Base-by-base conservation (phyloP, 108 stramenopile species). In the Schizochytrium sp. region DNA sequence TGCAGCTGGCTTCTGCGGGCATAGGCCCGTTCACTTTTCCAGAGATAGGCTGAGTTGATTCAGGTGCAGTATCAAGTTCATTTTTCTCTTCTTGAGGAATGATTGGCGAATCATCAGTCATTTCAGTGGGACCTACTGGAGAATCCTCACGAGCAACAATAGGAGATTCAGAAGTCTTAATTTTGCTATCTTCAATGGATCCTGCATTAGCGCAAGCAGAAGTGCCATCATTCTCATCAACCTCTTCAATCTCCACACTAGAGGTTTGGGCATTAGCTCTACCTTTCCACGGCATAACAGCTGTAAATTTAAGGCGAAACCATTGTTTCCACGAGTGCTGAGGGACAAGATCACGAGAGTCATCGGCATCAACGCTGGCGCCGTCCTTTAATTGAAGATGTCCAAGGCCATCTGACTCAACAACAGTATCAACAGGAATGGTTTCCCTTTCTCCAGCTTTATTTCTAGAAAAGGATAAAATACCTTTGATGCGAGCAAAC, bases 281-380 rank as follows among this genome's bases (percentile, higher is more conserved):
- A 8, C 42, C 64, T 69, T 15, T 69, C 64, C 64, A 69, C 8
- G 64, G 64, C 64, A 69, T 2, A 38, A 69, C 64, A 38, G 64
- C 64, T 69, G 64, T 69, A 69, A 69, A 69, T 38, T 69, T 69
- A 3, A 69, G 42, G 28, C 3, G 64, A 15, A 69, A 69, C 64
- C 64, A 69, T 15, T 69, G 42, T 69, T 69, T 69, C 64, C 64
- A 69, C 8, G 64, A 69, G 64, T 69, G 64, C 12, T 69, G 64
- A 8, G 64, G 64, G 2, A 69, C 64, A 0, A 69, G 2, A 7
- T 38, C 64, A 44, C 0, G 40, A 15, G 64, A 12, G 15, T 69
- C 64, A 44, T 38, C 64, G 10, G 40, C 15, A 2, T 69, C 64
- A 7, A 69, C 64, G 44, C 42, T 7, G 12, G 40, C 7, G 2